These are phyloP conservation scores for Dactylorhiza incarnata DNA, from an alignment of 106 monocot species.

Conservation along the genomic window DNA sequence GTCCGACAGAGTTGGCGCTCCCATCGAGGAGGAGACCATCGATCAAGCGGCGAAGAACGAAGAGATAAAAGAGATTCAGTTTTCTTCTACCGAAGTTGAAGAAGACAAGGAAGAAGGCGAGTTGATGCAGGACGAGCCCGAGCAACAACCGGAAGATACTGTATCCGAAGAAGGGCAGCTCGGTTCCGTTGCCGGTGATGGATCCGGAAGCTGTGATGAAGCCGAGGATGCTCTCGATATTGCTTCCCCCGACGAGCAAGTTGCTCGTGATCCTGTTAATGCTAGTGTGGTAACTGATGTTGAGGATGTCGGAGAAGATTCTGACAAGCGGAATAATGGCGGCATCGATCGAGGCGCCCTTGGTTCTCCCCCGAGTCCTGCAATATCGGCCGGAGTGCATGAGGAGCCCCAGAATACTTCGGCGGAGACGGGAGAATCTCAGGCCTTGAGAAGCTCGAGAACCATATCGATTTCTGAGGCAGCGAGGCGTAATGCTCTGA, in stretches of 20 bases:
- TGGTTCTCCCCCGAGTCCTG: constrained; percentile 15
- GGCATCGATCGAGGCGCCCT: constrained; percentile 20
- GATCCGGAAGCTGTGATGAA: constrained; percentile 25
- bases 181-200: constrained; percentile 18
- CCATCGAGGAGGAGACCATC: constrained; percentile 1
- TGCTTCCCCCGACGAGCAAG: constrained; percentile 15
- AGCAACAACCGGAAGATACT: constrained; percentile 29
- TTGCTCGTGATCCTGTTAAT: constrained; percentile 16
- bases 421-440: constrained; percentile 17
- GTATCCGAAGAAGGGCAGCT: constrained; percentile 6
- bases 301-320: constrained; percentile 29
- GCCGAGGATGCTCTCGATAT: constrained; percentile 13
- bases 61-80: constrained; percentile 22
- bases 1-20: constrained; percentile 16
- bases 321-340: constrained; percentile 14
- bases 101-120: constrained; percentile 64
- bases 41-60: constrained; percentile 30
- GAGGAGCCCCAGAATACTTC: constrained; percentile 15
- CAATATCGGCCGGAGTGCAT: constrained; percentile 8
- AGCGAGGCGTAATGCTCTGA: constrained; percentile 28
- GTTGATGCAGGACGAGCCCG: constrained; percentile 44
- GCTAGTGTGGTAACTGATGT: constrained; percentile 10
- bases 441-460: constrained; percentile 16
- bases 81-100: constrained; percentile 28
- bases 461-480: constrained; percentile 38